Evolutionary conservation across 345 rosid genomes (phyloP).

Genomic region (Rubroshorea leprosula): DNA sequence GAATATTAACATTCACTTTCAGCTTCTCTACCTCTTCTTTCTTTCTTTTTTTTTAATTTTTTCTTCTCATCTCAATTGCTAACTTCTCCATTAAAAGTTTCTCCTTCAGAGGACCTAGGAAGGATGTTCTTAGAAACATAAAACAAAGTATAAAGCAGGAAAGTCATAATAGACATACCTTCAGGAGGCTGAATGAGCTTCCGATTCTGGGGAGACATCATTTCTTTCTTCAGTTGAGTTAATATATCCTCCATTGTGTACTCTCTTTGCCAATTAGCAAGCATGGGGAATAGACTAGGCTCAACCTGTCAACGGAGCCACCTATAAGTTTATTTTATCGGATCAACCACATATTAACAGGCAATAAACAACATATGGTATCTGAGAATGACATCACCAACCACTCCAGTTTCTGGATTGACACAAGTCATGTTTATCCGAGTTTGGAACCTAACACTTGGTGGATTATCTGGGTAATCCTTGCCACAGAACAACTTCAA

Average conservation of each 20-base stretch:
- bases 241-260: conserved; percentile 68
- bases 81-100: conserved; percentile 1
- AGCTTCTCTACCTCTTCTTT: not conserved
- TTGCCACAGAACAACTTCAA: conserved; percentile 66
- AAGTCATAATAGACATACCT: conserved; percentile 31
- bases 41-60: too few relatives aligned
- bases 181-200: conserved; percentile 80
- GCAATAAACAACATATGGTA: not conserved
- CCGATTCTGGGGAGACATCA: conserved; percentile 71
- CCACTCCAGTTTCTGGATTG: conserved; percentile 69
- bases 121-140: not conserved
- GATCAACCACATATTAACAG: too few relatives aligned
- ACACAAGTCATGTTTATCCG: conserved; percentile 75
- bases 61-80: not conserved
- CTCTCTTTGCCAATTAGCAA: conserved; percentile 70
- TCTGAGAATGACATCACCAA: conserved; percentile 21
- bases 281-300: conserved; percentile 64
- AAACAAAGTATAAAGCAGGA: not conserved
- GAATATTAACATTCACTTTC: not conserved
- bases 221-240: conserved; percentile 72
- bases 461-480: conserved; percentile 75
- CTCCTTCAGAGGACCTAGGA: too few relatives aligned
- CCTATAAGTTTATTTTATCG: conserved; percentile 14
- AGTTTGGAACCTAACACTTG: conserved; percentile 66
- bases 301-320: conserved; percentile 43